A percentile compares a stretch with the other conserved stretches of the same genome.
phyloP scores from a whole-genome alignment of 225 moss, liverwort and hornwort genomes.

The Lunularia cruciata region DNA sequence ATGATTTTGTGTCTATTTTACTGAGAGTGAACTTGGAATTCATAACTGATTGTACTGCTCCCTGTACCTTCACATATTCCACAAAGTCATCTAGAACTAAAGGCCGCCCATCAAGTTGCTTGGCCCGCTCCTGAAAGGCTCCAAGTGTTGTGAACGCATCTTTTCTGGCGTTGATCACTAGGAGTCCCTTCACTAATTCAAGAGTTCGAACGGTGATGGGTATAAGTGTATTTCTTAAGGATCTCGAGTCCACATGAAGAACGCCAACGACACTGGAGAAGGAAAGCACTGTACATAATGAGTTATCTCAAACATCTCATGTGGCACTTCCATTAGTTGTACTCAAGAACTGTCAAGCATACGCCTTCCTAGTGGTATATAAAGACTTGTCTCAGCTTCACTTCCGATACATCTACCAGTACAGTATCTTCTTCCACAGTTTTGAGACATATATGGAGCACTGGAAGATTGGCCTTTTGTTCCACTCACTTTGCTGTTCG shows the following conservation, averaged over 20 bases:
- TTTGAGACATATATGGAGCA: too few species aligned
- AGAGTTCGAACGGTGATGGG: slow-evolving; percentile 66
- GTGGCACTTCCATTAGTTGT: too few species aligned
- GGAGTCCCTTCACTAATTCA: slow-evolving; percentile 53
- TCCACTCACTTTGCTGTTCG: slow-evolving; percentile 48
- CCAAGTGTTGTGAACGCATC: slow-evolving; percentile 51
- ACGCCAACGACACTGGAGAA: slow-evolving; percentile 65
- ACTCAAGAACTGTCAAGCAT: too few species aligned
- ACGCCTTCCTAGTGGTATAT: too few species aligned
- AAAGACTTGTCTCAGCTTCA: too few species aligned
- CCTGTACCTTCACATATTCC: slow-evolving; percentile 47
- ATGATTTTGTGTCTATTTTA: too few species aligned
- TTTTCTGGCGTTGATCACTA: slow-evolving; percentile 64
- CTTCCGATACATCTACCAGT: too few species aligned
- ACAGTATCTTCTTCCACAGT: too few species aligned
- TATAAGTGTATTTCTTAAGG: slow-evolving; percentile 66
- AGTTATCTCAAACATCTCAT: too few species aligned
- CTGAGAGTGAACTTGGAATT: not conserved
- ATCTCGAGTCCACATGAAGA: slow-evolving; percentile 79
- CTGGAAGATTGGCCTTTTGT: too few species aligned
- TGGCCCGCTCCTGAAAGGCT: slow-evolving; percentile 56
- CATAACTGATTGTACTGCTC: not conserved
- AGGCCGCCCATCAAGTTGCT: slow-evolving; percentile 66
- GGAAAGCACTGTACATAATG: too few species aligned
- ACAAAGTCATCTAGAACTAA: slow-evolving; percentile 68